Evolutionary conservation across 129 eudicot genomes (phyloP).

Genomic region (Artemisia tridentata): DNA sequence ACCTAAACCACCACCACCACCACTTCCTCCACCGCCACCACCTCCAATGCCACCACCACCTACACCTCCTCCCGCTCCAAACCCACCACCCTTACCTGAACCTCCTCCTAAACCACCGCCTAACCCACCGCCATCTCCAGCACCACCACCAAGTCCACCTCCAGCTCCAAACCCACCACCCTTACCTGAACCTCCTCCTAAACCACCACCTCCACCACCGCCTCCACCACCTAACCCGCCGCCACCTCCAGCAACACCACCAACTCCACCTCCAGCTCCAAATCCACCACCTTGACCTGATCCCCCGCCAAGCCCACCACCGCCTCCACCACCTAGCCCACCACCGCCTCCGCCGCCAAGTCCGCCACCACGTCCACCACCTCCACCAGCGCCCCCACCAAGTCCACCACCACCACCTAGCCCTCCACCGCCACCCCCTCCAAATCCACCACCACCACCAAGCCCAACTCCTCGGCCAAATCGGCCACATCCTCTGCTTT

Average conservation of each 20-base stretch:
- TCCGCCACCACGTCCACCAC: slow-evolving; percentile 13
- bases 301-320: slow-evolving; percentile 6
- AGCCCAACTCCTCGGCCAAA: not conserved
- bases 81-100: slow-evolving; percentile 25
- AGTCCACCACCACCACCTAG: slow-evolving; percentile 10
- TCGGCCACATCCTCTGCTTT: slow-evolving; percentile 26
- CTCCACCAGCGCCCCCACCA: slow-evolving; percentile 1
- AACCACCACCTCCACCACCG: slow-evolving; percentile 7
- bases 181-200: too few species aligned
- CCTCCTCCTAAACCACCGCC: slow-evolving; percentile 27
- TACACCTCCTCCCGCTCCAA: slow-evolving; percentile 29
- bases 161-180: slow-evolving; percentile 39
- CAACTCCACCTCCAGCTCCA: slow-evolving; percentile 32
- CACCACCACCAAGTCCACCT: slow-evolving; percentile 33
- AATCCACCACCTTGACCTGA: slow-evolving; percentile 22
- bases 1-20: slow-evolving; percentile 43
- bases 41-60: slow-evolving; percentile 27
- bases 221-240: slow-evolving; percentile 23
- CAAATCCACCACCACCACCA: slow-evolving; percentile 5
- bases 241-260: slow-evolving; percentile 16
- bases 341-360: slow-evolving; percentile 11
- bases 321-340: not conserved
- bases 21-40: slow-evolving; percentile 20
- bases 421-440: not conserved
- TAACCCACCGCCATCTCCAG: slow-evolving; percentile 8